Percentiles rank a stretch among this genome's conserved stretches.
Evolutionary conservation across 2,329 filamentous ascomycete species (phyloP).

Genomic region (Verticillium nubilum): DNA sequence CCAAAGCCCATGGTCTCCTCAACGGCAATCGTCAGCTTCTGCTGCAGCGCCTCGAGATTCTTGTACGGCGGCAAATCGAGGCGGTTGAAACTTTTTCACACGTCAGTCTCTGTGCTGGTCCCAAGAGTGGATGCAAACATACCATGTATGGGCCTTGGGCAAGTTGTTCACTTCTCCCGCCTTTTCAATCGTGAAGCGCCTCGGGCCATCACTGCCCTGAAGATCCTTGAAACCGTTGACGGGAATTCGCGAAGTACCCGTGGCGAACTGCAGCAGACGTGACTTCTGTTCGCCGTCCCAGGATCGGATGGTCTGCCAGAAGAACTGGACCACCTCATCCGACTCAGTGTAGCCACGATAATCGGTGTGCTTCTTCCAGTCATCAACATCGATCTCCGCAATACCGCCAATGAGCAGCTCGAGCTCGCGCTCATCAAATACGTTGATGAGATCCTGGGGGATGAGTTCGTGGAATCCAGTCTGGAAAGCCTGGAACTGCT

Average conservation of each 20-base stretch:
- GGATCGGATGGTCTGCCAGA: conserved; percentile 94
- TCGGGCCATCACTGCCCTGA: conserved; percentile 90
- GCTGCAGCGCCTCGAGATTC: conserved; percentile 73
- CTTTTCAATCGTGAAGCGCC: conserved; percentile 97
- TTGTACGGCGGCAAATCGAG: conserved; percentile 94
- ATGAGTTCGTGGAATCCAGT: conserved; percentile 97
- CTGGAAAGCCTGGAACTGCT: conserved; percentile 98
- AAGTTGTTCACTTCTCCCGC: conserved; percentile 85
- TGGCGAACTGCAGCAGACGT: conserved; percentile 91
- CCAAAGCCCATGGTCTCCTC: conserved; percentile 99
- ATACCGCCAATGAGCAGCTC: conserved; percentile 97
- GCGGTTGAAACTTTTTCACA: conserved; percentile 77
- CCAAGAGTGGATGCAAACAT: conserved; percentile 31
- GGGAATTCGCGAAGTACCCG: conserved; percentile 93
- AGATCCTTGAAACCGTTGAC: conserved; percentile 99
- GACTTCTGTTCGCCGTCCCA: conserved; percentile 99
- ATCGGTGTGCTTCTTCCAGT: conserved; percentile 99
- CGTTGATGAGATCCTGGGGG: conserved; percentile 91
- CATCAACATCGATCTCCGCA: conserved; percentile 98
- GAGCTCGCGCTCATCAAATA: conserved; percentile 96
- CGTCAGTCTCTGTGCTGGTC: conserved; percentile 13
- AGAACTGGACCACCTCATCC: conserved; percentile 95
- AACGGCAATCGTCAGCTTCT: conserved; percentile 92
- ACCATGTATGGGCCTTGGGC: conserved; percentile 98
- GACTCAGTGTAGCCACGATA: conserved; percentile 98